Conservation (phyloP, 2,329 filamentous ascomycete genomes). For the Pseudopyrenochaeta lycopersici region DNA sequence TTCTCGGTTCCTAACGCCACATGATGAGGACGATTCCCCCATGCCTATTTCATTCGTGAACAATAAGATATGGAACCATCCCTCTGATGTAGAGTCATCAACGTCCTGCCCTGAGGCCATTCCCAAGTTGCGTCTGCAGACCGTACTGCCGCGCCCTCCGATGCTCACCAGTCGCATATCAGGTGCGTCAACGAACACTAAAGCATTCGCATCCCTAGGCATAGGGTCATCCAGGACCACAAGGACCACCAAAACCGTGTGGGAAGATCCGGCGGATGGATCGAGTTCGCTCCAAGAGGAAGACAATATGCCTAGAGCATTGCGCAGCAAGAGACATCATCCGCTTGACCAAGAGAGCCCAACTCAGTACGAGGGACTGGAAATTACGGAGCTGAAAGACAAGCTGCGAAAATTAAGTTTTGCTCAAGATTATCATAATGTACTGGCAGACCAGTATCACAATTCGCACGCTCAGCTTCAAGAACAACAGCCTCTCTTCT, state of each 20-base stretch:
- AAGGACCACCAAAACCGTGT: slow-evolving; percentile 4
- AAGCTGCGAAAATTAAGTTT: slow-evolving; percentile 34
- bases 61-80: background rate
- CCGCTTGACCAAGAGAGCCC: slow-evolving; percentile 19
- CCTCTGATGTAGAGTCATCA: background rate
- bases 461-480: slow-evolving; percentile 13
- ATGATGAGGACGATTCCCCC: background rate
- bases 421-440: slow-evolving; percentile 41
- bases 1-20: slow-evolving; percentile 14
- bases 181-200: slow-evolving; percentile 27
- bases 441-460: slow-evolving; percentile 36
- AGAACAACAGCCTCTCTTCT: background rate
- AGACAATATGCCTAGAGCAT: background rate
- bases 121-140: background rate
- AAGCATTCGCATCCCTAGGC: slow-evolving; percentile 31
- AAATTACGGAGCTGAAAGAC: slow-evolving; percentile 27
- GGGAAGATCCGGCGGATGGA: slow-evolving; percentile 2
- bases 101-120: background rate
- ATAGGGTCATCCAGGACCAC: slow-evolving; percentile 19
- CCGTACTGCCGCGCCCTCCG: background rate
- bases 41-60: background rate
- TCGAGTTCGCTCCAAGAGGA: background rate
- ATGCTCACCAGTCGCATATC: slow-evolving; percentile 20
- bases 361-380: slow-evolving; percentile 24
- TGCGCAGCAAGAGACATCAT: slow-evolving; percentile 21